A percentile compares a stretch with the other conserved stretches of the same genome.
These are phyloP conservation scores for Aegilops longissima DNA, from an alignment of 176 grass and related monocot genomes.

Conservation along the genomic window DNA sequence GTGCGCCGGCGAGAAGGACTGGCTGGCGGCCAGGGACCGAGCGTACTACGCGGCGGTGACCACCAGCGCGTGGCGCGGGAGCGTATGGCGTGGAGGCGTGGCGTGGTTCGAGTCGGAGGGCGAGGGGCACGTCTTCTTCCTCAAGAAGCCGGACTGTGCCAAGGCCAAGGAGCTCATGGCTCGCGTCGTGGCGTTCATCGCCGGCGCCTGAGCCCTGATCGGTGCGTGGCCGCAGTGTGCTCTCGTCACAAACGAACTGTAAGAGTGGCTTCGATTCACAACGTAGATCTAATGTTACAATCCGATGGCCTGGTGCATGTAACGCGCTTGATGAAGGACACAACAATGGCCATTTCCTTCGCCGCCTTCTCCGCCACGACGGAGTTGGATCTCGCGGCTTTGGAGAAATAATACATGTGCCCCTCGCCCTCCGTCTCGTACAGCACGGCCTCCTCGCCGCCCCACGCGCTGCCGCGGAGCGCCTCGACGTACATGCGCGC, in stretches of 20 bases:
- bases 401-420: constrained; percentile 37
- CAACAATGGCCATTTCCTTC: constrained; percentile 15
- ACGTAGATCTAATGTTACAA: neutral
- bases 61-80: constrained; percentile 21
- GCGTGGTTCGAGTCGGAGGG: constrained; percentile 50
- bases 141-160: constrained; percentile 28
- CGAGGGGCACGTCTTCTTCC: constrained; percentile 51
- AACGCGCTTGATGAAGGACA: constrained; percentile 5
- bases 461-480: constrained; percentile 53
- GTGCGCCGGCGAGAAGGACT: constrained; percentile 37
- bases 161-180: constrained; percentile 36
- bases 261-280: neutral
- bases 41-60: constrained; percentile 43
- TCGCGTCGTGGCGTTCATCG: constrained; percentile 31
- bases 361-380: neutral
- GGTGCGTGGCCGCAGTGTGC: neutral
- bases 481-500: constrained; percentile 44
- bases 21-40: constrained; percentile 19
- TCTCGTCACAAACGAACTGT: neutral
- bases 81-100: constrained; percentile 33
- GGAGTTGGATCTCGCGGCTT: neutral
- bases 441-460: constrained; percentile 41
- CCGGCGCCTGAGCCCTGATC: neutral
- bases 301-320: neutral
- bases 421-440: constrained; percentile 33